Evolutionary conservation across 495 filamentous ascomycete species (phyloP).

Genomic region (Parathielavia appendiculata): DNA sequence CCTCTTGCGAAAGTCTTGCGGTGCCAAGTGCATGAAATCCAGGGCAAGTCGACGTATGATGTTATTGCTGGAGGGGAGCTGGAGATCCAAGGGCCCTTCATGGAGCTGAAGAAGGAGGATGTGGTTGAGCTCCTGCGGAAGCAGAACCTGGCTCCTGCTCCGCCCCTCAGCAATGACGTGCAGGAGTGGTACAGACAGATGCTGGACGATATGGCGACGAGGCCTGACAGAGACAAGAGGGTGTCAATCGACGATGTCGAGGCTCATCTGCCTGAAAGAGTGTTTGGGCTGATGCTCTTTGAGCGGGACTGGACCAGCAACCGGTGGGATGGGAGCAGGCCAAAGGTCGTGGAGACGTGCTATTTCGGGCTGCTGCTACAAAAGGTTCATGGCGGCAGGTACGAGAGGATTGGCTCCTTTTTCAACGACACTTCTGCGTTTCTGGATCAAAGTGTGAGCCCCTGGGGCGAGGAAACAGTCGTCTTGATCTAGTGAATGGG

Average conservation of each 20-base stretch:
- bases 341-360: slow-evolving; percentile 3
- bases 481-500: neutral
- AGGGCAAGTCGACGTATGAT: neutral
- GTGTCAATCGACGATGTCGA: neutral
- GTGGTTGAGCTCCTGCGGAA: neutral
- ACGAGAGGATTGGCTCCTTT: neutral
- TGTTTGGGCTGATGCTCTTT: slow-evolving; percentile 5
- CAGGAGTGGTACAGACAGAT: slow-evolving; percentile 10
- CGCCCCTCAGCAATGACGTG: slow-evolving; percentile 2
- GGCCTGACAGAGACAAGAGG: neutral
- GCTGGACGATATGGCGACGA: neutral
- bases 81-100: neutral
- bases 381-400: neutral
- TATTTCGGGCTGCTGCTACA: slow-evolving; percentile 1
- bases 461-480: neutral
- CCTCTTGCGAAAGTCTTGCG: neutral
- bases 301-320: slow-evolving; percentile 2
- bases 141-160: neutral
- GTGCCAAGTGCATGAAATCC: neutral
- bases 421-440: neutral
- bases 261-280: neutral
- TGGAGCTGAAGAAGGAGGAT: neutral
- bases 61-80: neutral
- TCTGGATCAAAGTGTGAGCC: neutral
- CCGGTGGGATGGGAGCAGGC: neutral